A percentile compares a stretch with the other conserved stretches of the same genome.
Conservation (phyloP, 768 basidiomycete species). For the Lactarius hatsudake region DNA sequence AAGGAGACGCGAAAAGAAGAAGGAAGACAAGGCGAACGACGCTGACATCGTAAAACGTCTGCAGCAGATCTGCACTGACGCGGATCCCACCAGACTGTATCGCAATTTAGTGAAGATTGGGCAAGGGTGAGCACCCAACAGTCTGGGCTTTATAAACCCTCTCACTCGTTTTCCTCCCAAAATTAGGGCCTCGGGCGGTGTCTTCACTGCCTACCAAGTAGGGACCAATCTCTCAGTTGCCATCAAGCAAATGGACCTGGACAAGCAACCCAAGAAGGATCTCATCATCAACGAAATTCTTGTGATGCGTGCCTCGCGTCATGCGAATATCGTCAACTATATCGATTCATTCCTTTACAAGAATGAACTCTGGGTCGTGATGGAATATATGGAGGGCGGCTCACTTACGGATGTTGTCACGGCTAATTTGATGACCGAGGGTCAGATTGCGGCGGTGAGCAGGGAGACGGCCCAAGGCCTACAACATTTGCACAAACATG, state of each 20-base stretch:
- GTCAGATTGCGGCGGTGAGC: conserved; percentile 96
- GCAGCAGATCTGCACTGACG: conserved; percentile 94
- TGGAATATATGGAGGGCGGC: conserved; percentile 99
- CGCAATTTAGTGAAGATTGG: conserved; percentile 95
- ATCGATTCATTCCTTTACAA: conserved; percentile 98
- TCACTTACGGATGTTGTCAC: conserved; percentile 94
- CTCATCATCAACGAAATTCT: conserved; percentile 99
- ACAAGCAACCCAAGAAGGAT: conserved; percentile 99
- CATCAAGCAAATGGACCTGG: conserved; percentile 99
- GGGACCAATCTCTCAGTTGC: conserved; percentile 93
- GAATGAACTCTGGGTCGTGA: conserved; percentile 99
- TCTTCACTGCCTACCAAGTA: conserved; percentile 97
- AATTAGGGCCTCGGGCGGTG: conserved; percentile 88
- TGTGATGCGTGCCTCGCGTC: conserved; percentile 94
- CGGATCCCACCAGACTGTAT: conserved; percentile 93
- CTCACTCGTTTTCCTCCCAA: conserved; percentile 4
- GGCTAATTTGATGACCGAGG: conserved; percentile 95
- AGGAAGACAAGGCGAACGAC: conserved; percentile 71
- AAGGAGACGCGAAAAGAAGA: conserved; percentile 82
- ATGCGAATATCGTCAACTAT: conserved; percentile 99
- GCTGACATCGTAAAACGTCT: conserved; percentile 90
- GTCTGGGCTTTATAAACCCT: not conserved
- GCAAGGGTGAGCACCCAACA: conserved; percentile 69
- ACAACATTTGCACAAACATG: conserved; percentile 91
- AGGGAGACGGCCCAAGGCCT: conserved; percentile 91